phyloP scores from a whole-genome alignment of 78 protist genomes.

The Tieghemostelium lacteum region DNA sequence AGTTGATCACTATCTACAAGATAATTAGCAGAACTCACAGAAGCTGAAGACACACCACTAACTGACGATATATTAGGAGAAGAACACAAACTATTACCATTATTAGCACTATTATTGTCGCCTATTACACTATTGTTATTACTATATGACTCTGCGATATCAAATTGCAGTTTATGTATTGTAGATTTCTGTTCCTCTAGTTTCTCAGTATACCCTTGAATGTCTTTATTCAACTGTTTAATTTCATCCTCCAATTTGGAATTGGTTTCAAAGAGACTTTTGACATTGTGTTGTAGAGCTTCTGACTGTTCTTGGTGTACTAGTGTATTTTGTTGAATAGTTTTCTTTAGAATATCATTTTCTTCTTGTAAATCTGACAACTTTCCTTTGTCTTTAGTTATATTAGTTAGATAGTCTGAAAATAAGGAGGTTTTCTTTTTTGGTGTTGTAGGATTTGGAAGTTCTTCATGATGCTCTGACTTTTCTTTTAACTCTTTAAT shows the following conservation, averaged over 20 bases:
- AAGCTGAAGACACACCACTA: not conserved
- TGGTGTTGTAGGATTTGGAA: not conserved
- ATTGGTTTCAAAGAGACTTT: slow-evolving; percentile 58
- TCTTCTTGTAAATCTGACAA: slow-evolving; percentile 44
- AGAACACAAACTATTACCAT: not conserved
- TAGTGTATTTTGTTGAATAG: slow-evolving; percentile 22
- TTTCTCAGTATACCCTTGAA: slow-evolving; percentile 14
- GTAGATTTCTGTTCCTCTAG: slow-evolving; percentile 47
- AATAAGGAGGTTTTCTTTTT: slow-evolving; percentile 38
- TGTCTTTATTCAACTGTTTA: slow-evolving; percentile 30
- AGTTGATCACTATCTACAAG: not conserved
- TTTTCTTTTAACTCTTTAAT: slow-evolving; percentile 44
- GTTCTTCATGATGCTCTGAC: slow-evolving; percentile 12
- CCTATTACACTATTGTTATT: slow-evolving; percentile 22
- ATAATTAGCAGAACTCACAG: not conserved
- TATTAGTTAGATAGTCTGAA: slow-evolving; percentile 2
- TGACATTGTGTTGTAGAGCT: slow-evolving; percentile 62
- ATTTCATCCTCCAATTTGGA: slow-evolving; percentile 41
- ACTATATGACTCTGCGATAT: slow-evolving; percentile 50
- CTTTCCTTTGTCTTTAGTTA: slow-evolving; percentile 38
- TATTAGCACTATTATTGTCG: not conserved
- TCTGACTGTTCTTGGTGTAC: slow-evolving; percentile 43
- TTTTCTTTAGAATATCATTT: slow-evolving; percentile 37
- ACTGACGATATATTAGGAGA: not conserved
- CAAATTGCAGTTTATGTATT: slow-evolving; percentile 35